These are phyloP conservation scores for Fusarium foetens DNA, from an alignment of 2,329 filamentous ascomycete genomes.

Conservation along the genomic window DNA sequence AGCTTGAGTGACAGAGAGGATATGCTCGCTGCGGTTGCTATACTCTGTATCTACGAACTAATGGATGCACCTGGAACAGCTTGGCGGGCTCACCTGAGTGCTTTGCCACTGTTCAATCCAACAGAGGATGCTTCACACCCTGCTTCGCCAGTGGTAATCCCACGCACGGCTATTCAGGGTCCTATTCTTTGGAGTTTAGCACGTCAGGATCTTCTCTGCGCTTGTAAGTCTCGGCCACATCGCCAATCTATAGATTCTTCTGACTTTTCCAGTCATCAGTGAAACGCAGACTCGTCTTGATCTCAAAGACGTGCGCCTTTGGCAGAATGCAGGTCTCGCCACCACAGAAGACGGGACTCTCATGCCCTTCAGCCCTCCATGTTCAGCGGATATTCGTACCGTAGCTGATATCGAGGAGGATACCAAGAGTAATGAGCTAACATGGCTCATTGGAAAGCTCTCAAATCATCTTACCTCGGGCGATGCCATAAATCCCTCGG, in stretches of 20 bases:
- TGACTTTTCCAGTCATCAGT: constrained; percentile 25
- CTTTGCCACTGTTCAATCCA: constrained; percentile 69
- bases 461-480: constrained; percentile 71
- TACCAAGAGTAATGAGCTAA: constrained; percentile 69
- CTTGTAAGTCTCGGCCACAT: not conserved
- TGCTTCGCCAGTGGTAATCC: constrained; percentile 27
- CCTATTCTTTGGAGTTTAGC: constrained; percentile 43
- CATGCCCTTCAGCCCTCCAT: constrained; percentile 48
- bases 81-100: constrained; percentile 73
- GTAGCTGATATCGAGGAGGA: constrained; percentile 68
- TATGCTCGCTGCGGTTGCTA: constrained; percentile 71
- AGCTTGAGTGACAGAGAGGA: constrained; percentile 47
- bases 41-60: constrained; percentile 74
- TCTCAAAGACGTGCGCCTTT: constrained; percentile 69
- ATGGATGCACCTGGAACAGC: constrained; percentile 71
- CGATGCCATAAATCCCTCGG: constrained; percentile 56
- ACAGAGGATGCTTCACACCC: constrained; percentile 42
- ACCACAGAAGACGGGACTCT: constrained; percentile 46
- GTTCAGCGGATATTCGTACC: constrained; percentile 53
- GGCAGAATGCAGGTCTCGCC: constrained; percentile 71
- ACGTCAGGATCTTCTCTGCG: constrained; percentile 34
- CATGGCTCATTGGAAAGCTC: constrained; percentile 74
- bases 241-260: not conserved
- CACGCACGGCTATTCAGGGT: constrained; percentile 32
- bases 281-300: constrained; percentile 54